These are phyloP conservation scores for Fomitiporia mediterranea DNA, from an alignment of 1,284 basidiomycete species.

Conservation along the genomic window DNA sequence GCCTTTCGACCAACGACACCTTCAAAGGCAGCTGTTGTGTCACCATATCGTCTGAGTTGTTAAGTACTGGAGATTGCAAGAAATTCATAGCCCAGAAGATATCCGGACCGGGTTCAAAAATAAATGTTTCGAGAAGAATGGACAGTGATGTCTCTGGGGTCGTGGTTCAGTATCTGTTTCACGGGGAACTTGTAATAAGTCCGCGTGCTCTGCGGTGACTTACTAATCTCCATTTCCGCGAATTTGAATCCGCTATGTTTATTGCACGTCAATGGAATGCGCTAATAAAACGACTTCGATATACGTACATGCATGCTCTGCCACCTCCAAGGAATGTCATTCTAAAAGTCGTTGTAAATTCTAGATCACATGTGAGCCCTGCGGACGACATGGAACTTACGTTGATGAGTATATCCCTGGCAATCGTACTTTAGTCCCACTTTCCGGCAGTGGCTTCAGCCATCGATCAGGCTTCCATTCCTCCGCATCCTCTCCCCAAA, in stretches of 20 bases:
- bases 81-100: constrained; percentile 20
- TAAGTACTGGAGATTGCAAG: constrained; percentile 11
- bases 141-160: constrained; percentile 12
- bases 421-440: constrained; percentile 14
- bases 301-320: constrained; percentile 21
- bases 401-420: constrained; percentile 22
- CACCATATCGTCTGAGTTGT: constrained; percentile 1
- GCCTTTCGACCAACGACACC: constrained; percentile 2
- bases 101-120: constrained; percentile 15
- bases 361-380: background rate
- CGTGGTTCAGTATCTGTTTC: too few species aligned
- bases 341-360: background rate
- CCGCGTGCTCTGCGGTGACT: background rate
- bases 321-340: constrained; percentile 23
- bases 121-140: constrained; percentile 13
- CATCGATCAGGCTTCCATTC: constrained; percentile 20
- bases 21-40: constrained; percentile 12
- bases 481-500: constrained; percentile 22
- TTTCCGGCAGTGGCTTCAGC: constrained; percentile 18
- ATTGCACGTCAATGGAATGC: too few species aligned
- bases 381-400: constrained; percentile 9
- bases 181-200: too few species aligned
- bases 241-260: constrained; percentile 18
- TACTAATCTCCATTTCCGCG: constrained; percentile 19
- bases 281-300: too few species aligned